phyloP scores from a whole-genome alignment of 257 asterid species.

The Lavandula angustifolia region DNA sequence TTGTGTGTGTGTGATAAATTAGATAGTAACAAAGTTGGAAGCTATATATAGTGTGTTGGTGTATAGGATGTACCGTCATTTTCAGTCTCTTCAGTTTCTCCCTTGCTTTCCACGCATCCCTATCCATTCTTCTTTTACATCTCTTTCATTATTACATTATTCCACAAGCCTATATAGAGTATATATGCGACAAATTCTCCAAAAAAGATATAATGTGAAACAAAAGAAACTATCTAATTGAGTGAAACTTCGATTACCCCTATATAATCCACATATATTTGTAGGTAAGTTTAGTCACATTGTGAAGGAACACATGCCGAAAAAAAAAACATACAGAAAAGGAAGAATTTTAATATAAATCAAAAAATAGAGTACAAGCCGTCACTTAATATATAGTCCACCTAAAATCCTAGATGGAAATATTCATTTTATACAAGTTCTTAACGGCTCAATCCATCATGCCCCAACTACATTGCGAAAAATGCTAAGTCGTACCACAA shows the following conservation, averaged over 20 bases:
- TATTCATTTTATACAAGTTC: no score
- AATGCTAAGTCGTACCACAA: no score
- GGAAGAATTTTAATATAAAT: no score
- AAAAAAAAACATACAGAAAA: no score
- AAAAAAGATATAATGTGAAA: background rate
- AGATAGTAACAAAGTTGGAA: slow-evolving; percentile 39
- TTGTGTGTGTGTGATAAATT: background rate
- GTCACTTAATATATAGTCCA: no score
- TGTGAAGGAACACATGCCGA: background rate
- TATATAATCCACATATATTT: background rate
- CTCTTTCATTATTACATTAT: background rate
- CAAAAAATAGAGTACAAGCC: no score
- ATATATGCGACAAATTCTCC: background rate
- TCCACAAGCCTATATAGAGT: background rate
- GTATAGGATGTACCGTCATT: slow-evolving; percentile 60
- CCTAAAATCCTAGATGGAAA: no score
- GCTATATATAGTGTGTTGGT: background rate
- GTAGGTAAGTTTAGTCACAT: background rate
- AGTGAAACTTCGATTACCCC: background rate
- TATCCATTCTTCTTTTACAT: slow-evolving; percentile 9
- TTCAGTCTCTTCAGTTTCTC: slow-evolving; percentile 41
- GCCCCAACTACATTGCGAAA: no score
- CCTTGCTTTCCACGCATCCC: slow-evolving; percentile 56
- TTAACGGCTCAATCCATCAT: no score
- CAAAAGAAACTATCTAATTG: background rate